phyloP scores from a whole-genome alignment of 169 alveolate genomes.

The Babesia sp. region DNA sequence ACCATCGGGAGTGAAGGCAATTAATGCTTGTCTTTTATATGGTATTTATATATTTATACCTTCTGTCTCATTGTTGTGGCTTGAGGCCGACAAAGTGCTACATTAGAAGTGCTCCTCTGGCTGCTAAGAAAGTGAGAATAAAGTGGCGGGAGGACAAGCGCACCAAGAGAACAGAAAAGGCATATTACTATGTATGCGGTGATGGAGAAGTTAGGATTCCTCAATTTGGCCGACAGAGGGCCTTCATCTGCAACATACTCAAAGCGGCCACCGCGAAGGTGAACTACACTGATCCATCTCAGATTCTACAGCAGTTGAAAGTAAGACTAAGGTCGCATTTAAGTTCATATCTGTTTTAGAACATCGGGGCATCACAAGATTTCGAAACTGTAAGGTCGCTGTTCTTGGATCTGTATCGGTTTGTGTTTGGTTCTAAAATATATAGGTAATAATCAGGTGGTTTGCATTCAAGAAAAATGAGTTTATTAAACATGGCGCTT shows the following conservation, averaged over 20 bases:
- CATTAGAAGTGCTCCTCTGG: constrained; percentile 4
- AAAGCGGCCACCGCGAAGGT: constrained; percentile 6
- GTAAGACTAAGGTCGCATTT: neutral
- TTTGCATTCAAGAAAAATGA: constrained; percentile 38
- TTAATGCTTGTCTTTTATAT: constrained; percentile 6
- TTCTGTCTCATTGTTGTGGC: neutral
- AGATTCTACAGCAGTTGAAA: constrained; percentile 23
- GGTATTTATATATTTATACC: neutral
- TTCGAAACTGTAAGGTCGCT: constrained; percentile 27
- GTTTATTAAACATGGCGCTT: constrained; percentile 17
- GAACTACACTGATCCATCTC: neutral
- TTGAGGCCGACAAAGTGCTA: neutral
- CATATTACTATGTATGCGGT: constrained; percentile 28
- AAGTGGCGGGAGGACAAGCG: constrained; percentile 1
- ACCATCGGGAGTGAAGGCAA: constrained; percentile 64
- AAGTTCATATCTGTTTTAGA: neutral
- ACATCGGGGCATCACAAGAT: neutral
- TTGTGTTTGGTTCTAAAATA: neutral
- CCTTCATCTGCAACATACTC: constrained; percentile 15
- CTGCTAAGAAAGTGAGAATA: neutral
- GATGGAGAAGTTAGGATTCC: constrained; percentile 41
- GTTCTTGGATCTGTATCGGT: constrained; percentile 42
- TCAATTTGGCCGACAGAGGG: constrained; percentile 11
- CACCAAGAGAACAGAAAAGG: neutral
- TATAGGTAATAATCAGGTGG: constrained; percentile 21